Evolutionary conservation across 2,329 filamentous ascomycete genomes (phyloP), one percentile per base, ranked within the genome.

Genomic region (Curvularia verruculosa): DNA sequence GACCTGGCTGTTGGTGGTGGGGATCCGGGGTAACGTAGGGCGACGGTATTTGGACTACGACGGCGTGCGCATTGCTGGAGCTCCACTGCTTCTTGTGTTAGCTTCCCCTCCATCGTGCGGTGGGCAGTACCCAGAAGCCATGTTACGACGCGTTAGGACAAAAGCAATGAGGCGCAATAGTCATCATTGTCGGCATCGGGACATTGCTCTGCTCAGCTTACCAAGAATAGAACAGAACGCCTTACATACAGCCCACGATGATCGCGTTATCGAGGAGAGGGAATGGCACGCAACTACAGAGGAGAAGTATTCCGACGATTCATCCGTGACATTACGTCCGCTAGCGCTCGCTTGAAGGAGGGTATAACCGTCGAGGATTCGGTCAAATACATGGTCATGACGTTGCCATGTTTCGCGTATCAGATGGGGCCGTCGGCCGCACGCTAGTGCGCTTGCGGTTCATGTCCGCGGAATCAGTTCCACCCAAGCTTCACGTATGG

Each of bases 261-360:
- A 26, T 41, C 15, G 26, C 44, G 44, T 37, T 34, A 28, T 34
- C 21, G 39, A 44, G 26, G 10, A 31, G 45, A 13, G 44, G 44
- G 39, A 21, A 21, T 21, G 41, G 52, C 19, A 45, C 48, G 24
- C 24, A 40, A 23, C 36, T 26, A n/a, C 15, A 21, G 18, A 8
- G 19, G 26, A 37, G 26, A 10, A 5, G 44, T 31, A 29, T 37
- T 10, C 29, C 49, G 55, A 48, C 18, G 7, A 9, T 36, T 62
- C 24, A 49, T 67, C 62, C 56, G 62, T 49, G 34, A 49, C 64
- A 66, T 66, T 46, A 59, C 51, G 64, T 65, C 63, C 60, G 58
- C 48, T 56, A 52, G 52, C 43, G 49, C 5, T 18, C n/a, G 47
- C 31, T 48, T 21, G n/a, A 49, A 19, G 18, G 31, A 57, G 43